Percentiles rank a stretch among this genome's conserved stretches.
phyloP scores from a whole-genome alignment of 108 stramenopile species.

The Cyclotella sp. region DNA sequence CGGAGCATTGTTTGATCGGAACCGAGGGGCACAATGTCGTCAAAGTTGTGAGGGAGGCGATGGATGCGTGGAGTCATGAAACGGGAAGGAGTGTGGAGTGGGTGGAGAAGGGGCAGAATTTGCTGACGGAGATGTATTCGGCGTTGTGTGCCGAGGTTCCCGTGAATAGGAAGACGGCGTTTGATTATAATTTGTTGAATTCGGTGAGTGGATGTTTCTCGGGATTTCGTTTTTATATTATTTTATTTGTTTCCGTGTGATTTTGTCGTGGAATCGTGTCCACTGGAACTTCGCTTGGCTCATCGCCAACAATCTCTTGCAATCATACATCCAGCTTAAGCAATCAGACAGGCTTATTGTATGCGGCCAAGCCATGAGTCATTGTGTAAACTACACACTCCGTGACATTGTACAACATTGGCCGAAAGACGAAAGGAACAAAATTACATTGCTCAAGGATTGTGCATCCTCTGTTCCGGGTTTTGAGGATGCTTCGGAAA shows the following conservation, averaged over 20 bases:
- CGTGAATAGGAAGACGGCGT: conserved; percentile 56
- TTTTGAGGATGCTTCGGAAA: conserved; percentile 76
- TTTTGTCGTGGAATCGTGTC: background rate
- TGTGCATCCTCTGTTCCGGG: conserved; percentile 86
- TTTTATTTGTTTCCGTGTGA: background rate
- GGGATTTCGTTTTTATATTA: too few relatives aligned
- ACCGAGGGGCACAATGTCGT: conserved; percentile 75
- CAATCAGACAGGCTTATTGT: conserved; percentile 70
- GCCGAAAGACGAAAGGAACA: conserved; percentile 50
- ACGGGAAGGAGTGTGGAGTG: conserved; percentile 76
- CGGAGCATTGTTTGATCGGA: conserved; percentile 95
- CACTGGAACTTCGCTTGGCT: background rate
- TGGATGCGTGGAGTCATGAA: conserved; percentile 67
- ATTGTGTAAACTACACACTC: conserved; percentile 93
- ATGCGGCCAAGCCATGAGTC: conserved; percentile 94
- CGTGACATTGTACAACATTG: conserved; percentile 73
- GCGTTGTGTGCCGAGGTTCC: conserved; percentile 91
- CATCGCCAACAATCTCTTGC: background rate
- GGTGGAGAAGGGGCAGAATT: conserved; percentile 86
- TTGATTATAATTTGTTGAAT: conserved; percentile 58
- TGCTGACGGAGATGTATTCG: conserved; percentile 93
- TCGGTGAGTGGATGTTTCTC: conserved; percentile 51
- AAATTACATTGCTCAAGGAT: conserved; percentile 77
- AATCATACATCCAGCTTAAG: conserved; percentile 26
- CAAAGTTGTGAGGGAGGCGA: conserved; percentile 55